Evolutionary conservation across 805 yeast species (phyloP).

Genomic region (Wickerhamomyces queroliae): DNA sequence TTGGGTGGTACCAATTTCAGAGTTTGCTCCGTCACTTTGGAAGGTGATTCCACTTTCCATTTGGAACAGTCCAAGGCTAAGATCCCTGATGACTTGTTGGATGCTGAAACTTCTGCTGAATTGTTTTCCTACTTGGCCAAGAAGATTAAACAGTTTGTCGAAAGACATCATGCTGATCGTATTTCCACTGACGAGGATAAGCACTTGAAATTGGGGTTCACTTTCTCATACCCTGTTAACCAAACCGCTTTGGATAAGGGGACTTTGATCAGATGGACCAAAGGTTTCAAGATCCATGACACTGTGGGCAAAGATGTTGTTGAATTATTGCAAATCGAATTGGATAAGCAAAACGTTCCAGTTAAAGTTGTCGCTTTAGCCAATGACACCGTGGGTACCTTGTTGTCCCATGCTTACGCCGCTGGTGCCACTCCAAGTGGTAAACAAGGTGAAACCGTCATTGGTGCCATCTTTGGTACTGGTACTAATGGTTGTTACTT

Average conservation of each 20-base stretch:
- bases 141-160: conserved; percentile 60
- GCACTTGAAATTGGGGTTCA: conserved; percentile 76
- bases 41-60: conserved; percentile 74
- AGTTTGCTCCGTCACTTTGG: conserved; percentile 79
- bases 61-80: conserved; percentile 72
- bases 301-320: conserved; percentile 84
- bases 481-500: conserved; percentile 96
- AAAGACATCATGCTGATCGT: conserved; percentile 54
- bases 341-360: conserved; percentile 54
- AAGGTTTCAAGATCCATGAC: conserved; percentile 85
- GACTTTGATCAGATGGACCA: conserved; percentile 88
- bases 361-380: conserved; percentile 83
- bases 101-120: conserved; percentile 53
- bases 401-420: conserved; percentile 81
- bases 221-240: conserved; percentile 89
- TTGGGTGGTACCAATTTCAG: conserved; percentile 96
- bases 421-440: conserved; percentile 47
- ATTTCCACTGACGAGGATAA: conserved; percentile 20
- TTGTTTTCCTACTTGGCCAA: conserved; percentile 73
- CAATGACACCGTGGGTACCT: conserved; percentile 94
- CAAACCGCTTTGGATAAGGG: conserved; percentile 82
- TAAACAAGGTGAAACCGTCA: conserved; percentile 66
- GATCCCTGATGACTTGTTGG: conserved; percentile 74
- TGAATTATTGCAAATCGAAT: conserved; percentile 57
- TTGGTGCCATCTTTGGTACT: conserved; percentile 94